These are phyloP conservation scores for Linum usitatissimum DNA, from an alignment of 345 rosid genomes.

Conservation along the genomic window DNA sequence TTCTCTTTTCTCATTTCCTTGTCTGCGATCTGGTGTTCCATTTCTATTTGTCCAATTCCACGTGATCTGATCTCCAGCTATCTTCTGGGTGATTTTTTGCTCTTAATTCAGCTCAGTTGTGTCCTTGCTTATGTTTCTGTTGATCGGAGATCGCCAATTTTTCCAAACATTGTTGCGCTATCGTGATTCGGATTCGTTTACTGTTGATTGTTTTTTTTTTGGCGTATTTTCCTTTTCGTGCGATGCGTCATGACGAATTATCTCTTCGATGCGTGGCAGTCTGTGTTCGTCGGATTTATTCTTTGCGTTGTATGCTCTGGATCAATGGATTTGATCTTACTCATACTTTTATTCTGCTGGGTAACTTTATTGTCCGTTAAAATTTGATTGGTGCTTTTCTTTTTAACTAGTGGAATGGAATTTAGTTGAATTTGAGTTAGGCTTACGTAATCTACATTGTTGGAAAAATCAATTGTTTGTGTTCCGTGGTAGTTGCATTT, in stretches of 20 bases:
- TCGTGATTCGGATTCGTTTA: neutral
- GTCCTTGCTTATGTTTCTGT: neutral
- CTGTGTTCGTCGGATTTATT: neutral
- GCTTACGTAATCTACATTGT: too few relatives aligned
- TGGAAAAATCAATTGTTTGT: too few relatives aligned
- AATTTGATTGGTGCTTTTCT: too few relatives aligned
- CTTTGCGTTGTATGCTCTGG: neutral
- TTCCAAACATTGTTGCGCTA: neutral
- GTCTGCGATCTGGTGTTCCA: neutral
- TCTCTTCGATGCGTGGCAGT: neutral
- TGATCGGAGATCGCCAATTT: neutral
- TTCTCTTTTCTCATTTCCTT: neutral
- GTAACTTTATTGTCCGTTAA: neutral
- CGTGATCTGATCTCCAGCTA: neutral
- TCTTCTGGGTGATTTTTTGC: neutral
- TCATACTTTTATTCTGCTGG: neutral
- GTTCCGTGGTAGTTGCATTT: too few relatives aligned
- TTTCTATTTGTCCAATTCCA: neutral
- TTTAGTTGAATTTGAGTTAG: too few relatives aligned
- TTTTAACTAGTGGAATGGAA: too few relatives aligned
- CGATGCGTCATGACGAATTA: neutral
- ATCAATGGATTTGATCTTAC: neutral
- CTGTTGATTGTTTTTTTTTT: neutral
- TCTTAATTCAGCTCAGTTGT: neutral
- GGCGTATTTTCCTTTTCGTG: neutral